Base-by-base conservation (phyloP, 2,329 filamentous ascomycete genomes). In the Cladophialophora carrionii region DNA sequence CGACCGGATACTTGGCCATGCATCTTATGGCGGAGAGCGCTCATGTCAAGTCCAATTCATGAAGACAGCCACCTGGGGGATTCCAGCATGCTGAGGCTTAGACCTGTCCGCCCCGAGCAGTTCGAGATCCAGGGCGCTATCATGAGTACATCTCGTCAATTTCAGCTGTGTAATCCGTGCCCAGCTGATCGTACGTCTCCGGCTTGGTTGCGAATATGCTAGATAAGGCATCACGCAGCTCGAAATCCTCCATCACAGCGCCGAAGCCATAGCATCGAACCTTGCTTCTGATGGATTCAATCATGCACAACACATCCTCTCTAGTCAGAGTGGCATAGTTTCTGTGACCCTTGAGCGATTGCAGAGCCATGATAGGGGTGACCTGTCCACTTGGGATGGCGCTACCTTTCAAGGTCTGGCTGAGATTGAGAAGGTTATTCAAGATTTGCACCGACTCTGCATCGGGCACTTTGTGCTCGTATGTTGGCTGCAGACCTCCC, bases 311-410 rank as follows among this genome's bases (percentile, higher is more conserved):
- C 71, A 96, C 87, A 73, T 97, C 92, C 46, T 86, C 83, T 58
- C 79, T 77, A 17, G 81, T 86, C 70, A 97, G 78, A 70, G 89
- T 86, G 4, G 75, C 75, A 68, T 93, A 87, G 67, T 89, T 83
- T 43, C 89, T 86, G 76, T 95, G 88, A 53, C 83, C 84, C 68
- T 92, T 81, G 57, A 98, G 84, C 78, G 91, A 90, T 57, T 91
- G 90, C 87, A 95, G 94, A 0, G 93, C 93, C 91, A 96, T 96
- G 70, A 97, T 90, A 0, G 95, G 95, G 20, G 94, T 98, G 73
- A 98, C 91, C 64, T 81, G 79, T 10, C 70, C 69, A 34, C 68
- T 69, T 6, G 68, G 68, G 20, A 72, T 68, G 78, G 96, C 91
- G 67, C 95, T 91, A 1, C 95, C 86, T 71, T 95, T 88, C 29